These are phyloP conservation scores for Pleomassaria siparia DNA, from an alignment of 2,329 filamentous ascomycete genomes.

Conservation along the genomic window DNA sequence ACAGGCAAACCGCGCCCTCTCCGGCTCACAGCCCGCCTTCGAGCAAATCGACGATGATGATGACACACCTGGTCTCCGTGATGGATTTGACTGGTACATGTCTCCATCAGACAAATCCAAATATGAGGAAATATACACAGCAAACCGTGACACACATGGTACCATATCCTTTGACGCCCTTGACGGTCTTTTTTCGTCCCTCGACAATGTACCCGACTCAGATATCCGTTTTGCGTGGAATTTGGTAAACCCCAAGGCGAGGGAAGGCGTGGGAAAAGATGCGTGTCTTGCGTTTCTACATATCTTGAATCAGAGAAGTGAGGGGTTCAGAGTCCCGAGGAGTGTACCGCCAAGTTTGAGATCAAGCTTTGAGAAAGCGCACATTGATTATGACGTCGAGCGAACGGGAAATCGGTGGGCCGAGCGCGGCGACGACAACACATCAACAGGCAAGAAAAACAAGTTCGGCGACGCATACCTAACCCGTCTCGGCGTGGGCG, in stretches of 20 bases:
- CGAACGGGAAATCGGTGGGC: constrained; percentile 78
- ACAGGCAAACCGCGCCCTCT: constrained; percentile 55
- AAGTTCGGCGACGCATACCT: constrained; percentile 98
- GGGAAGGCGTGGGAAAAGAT: constrained; percentile 86
- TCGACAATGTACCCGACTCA: constrained; percentile 65
- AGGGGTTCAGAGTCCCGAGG: constrained; percentile 91
- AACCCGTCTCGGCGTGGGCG: constrained; percentile 76
- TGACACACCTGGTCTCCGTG: constrained; percentile 81
- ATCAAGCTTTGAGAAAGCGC: constrained; percentile 88
- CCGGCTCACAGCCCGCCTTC: constrained; percentile 77
- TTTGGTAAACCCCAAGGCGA: constrained; percentile 88
- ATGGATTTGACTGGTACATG: constrained; percentile 99
- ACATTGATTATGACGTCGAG: constrained; percentile 95
- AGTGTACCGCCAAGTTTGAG: constrained; percentile 89
- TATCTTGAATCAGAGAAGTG: constrained; percentile 93
- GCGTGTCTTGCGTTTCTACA: constrained; percentile 92
- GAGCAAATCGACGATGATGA: constrained; percentile 84
- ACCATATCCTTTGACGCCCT: constrained; percentile 74
- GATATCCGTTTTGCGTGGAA: constrained; percentile 96
- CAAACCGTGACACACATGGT: constrained; percentile 84
- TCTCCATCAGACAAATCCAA: constrained; percentile 85
- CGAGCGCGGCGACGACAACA: constrained; percentile 74
- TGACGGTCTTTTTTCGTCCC: constrained; percentile 78
- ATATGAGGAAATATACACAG: constrained; percentile 96
- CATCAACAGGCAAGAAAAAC: constrained; percentile 83